A percentile compares a stretch with the other conserved stretches of the same genome.
Evolutionary conservation across 225 moss, liverwort and hornwort genomes (phyloP).

Genomic region (Pleurozium schreberi): DNA sequence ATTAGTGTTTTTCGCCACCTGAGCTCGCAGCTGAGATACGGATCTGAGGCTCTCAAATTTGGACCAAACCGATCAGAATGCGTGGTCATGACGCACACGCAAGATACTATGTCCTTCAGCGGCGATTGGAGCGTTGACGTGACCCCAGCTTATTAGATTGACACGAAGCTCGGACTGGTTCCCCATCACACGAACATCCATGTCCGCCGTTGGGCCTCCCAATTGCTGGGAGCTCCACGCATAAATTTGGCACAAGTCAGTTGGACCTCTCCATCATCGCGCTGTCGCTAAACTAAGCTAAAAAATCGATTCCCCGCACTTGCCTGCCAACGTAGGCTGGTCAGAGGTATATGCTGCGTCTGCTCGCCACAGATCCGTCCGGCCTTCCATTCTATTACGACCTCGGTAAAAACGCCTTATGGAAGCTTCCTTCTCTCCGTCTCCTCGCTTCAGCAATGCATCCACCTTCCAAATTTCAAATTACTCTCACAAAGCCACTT

Average conservation of each 20-base stretch:
- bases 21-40: background rate
- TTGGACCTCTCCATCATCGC: background rate
- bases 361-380: slow-evolving; percentile 14
- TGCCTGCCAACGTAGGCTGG: background rate
- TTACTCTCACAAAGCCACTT: background rate
- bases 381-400: background rate
- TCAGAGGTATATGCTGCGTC: slow-evolving; percentile 5
- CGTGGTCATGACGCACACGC: background rate
- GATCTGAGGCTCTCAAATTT: background rate
- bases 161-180: background rate
- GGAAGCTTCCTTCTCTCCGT: background rate
- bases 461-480: background rate
- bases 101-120: background rate
- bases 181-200: background rate
- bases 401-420: background rate
- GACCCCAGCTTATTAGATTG: background rate
- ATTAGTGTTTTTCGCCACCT: background rate
- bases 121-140: background rate
- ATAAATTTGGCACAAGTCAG: background rate
- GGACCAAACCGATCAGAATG: background rate
- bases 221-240: background rate
- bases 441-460: background rate
- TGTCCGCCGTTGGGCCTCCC: background rate
- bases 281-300: background rate
- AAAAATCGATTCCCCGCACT: background rate